Base-by-base conservation (phyloP, 1,139 yeast species). In the Suhomyces maxii region DNA sequence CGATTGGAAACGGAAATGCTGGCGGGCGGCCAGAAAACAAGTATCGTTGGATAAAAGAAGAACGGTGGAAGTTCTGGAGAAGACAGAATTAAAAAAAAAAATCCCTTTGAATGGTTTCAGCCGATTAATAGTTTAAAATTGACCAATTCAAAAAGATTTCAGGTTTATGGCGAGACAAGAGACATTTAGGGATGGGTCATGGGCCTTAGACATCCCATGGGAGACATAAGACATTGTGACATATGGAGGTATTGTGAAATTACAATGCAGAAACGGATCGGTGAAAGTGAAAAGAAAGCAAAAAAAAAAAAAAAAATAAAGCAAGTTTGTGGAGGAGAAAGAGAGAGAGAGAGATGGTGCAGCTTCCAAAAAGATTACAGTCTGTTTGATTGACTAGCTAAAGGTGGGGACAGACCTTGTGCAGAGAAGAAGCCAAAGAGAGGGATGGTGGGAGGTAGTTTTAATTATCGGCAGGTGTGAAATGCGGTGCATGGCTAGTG, bases 181-280 rank as follows among this genome's bases (percentile, higher is more conserved):
- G 40, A 38, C 40, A 38, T 37, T 38, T 31, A 37, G 44, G 44
- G 44, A 34, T 37, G 37, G 42, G 44, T 38, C 44, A 41, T 33
- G 44, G 40, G 40, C 41, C 40, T 30, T 40, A 41, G 44, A 41
- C 44, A 41, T n/a, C n/a, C 11, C 31, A 28, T 2, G 31, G n/a
- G 31, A 33, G 33, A 37, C 33, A 37, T 7, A 25, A 33, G 41
- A 41, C 44, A 41, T 41, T n/a, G 40, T 23, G 33, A 41, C 41
- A 39, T 25, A 18, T 18, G 6, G 31, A 9, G 31, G 9, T 25
- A 26, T 34, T 32, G 40, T 31, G 40, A 37, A 37, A 39, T 18
- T 26, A 39, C 42, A 34, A 39, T 34, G 42, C 37, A 25, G 33
- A 6, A 28, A 5, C 3, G 31, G 31, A 28, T 9, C 31, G 6